Evolutionary conservation across 2,329 filamentous ascomycete genomes (phyloP), one percentile per base, ranked within the genome.

Genomic region (Botrytis sinoallii): DNA sequence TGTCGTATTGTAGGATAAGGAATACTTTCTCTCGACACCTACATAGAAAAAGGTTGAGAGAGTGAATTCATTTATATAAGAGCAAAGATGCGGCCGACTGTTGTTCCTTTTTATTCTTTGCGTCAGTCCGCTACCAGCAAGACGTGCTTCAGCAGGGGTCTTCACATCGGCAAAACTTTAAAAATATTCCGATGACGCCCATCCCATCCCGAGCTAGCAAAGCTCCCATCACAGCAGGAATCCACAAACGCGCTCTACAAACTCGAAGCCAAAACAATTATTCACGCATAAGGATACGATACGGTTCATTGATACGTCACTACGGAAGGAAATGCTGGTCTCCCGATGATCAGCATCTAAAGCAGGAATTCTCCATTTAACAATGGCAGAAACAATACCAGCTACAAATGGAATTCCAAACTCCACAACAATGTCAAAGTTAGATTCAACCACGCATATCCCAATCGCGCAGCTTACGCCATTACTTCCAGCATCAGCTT

Each of bases 391-490:
- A 46, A 52, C 57, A 42, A 52, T 16, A 5, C 6, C 44, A 52
- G 14, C 42, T 29, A 22, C 59, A 40, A 64, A 48, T 9, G 44
- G 25, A 48, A 57, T 68, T 32, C 29, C 44, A 71, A n/a, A 48
- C 42, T 64, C 59, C 40, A 69, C n/a, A 25, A 44, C 55, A 32
- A 69, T 44, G 38, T 73, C 64, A 42, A 69, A 14, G 32, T 66
- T 79, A 40, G 68, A 77, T 32, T 72, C 73, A 35, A 80, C 81
- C 71, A 78, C 81, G 25, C 80, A 82, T 38, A 88, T 86, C 16
- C 84, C 88, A 29, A 91, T 91, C 77, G 85, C 89, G 12, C 83
- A 88, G 75, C 84, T 91, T 48, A 81, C 78, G 48, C 88, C 89
- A 9, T 83, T 85, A 14, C 78, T 89, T 9, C 73, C 82, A 22